A percentile compares a stretch with the other conserved stretches of the same genome.
These are phyloP conservation scores for Fistulinella staudtii DNA, from an alignment of 1,284 basidiomycete species.

Conservation along the genomic window DNA sequence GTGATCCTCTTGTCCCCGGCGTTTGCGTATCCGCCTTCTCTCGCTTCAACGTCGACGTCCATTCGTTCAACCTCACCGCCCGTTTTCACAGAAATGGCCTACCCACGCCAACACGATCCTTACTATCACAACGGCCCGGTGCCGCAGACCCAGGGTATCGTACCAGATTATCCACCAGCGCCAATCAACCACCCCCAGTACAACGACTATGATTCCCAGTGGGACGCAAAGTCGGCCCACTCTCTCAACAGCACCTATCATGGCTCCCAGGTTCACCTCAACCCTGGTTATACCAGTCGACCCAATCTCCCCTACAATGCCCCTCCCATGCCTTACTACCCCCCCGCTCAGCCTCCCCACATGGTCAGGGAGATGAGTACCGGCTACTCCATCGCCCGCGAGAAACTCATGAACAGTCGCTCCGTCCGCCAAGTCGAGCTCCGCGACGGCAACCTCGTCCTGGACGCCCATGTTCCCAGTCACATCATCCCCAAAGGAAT, in stretches of 20 bases:
- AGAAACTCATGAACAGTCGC: conserved; percentile 74
- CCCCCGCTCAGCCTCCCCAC: conserved; percentile 45
- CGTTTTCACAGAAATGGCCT: conserved; percentile 44
- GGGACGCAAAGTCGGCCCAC: conserved; percentile 62
- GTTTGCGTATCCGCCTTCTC: too few species aligned
- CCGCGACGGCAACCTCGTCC: conserved; percentile 77
- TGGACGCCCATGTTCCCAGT: conserved; percentile 76
- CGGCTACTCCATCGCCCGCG: conserved; percentile 67
- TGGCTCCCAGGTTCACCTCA: conserved; percentile 69
- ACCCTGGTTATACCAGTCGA: conserved; percentile 57
- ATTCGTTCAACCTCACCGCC: neutral
- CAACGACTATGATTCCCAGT: conserved; percentile 47
- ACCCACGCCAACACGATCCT: conserved; percentile 45
- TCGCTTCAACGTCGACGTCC: too few species aligned
- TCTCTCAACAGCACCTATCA: conserved; percentile 59
- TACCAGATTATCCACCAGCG: conserved; percentile 36
- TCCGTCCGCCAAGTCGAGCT: conserved; percentile 81
- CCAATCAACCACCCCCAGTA: conserved; percentile 21
- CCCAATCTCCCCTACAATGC: conserved; percentile 36
- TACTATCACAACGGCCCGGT: conserved; percentile 28
- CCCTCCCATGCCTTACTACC: conserved; percentile 50
- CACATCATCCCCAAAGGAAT: conserved; percentile 70
- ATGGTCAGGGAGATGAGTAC: conserved; percentile 46
- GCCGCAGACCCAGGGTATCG: conserved; percentile 32
- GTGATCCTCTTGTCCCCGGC: neutral